Conservation (phyloP, 2,329 filamentous ascomycete genomes). For the Penicillium sp. region DNA sequence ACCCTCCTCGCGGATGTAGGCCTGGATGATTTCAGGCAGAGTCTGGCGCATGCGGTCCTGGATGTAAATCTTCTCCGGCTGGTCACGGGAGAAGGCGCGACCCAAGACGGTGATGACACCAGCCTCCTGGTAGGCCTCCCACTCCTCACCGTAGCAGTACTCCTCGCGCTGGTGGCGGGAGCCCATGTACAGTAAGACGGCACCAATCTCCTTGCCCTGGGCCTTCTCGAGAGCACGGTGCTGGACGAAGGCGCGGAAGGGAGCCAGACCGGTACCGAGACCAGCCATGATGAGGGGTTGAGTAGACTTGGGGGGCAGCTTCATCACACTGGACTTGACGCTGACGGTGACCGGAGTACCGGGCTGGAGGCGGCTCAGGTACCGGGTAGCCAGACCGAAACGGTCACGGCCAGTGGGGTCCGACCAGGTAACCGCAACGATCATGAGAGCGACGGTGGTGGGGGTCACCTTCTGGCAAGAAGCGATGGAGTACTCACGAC, state of each 20-base stretch:
- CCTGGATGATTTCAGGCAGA: slow-evolving; percentile 68
- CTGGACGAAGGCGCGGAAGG: slow-evolving; percentile 98
- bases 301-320: slow-evolving; percentile 77
- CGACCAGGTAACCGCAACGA: slow-evolving; percentile 93
- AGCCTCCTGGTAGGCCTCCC: slow-evolving; percentile 93
- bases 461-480: slow-evolving; percentile 92
- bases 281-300: slow-evolving; percentile 98
- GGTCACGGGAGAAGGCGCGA: slow-evolving; percentile 88
- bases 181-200: slow-evolving; percentile 91
- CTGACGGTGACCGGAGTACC: slow-evolving; percentile 78
- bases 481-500: slow-evolving; percentile 94
- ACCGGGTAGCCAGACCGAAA: slow-evolving; percentile 86
- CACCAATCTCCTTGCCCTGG: slow-evolving; percentile 89
- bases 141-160: slow-evolving; percentile 97
- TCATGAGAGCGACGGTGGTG: slow-evolving; percentile 82
- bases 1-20: slow-evolving; percentile 79
- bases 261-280: slow-evolving; percentile 91
- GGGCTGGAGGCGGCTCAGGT: slow-evolving; percentile 65
- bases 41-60: slow-evolving; percentile 95
- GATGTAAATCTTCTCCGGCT: slow-evolving; percentile 98
- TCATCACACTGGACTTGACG: slow-evolving; percentile 98
- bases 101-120: slow-evolving; percentile 92
- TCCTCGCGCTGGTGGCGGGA: slow-evolving; percentile 96
- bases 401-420: slow-evolving; percentile 79
- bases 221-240: slow-evolving; percentile 96